Conservation (phyloP, 1,139 yeast species). For the Barnettozyma hawaiiensis region DNA sequence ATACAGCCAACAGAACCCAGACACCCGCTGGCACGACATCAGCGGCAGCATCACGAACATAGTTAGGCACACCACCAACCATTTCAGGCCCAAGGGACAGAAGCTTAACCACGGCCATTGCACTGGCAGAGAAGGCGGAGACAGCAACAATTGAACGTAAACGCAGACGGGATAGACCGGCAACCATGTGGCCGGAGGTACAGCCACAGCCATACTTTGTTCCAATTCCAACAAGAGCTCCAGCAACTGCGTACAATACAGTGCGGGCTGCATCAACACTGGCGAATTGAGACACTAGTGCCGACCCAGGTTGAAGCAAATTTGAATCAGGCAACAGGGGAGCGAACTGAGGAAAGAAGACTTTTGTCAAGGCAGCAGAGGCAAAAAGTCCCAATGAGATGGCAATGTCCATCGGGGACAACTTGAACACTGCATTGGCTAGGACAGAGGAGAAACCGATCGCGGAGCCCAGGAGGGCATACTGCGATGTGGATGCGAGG, state of each 20-base stretch:
- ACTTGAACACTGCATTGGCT: slow-evolving; percentile 27
- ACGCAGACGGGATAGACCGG: slow-evolving; percentile 40
- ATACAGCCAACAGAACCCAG: slow-evolving; percentile 7
- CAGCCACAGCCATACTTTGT: slow-evolving; percentile 43
- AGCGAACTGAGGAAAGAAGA: slow-evolving; percentile 11
- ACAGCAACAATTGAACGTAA: slow-evolving; percentile 40
- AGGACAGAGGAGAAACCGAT: slow-evolving; percentile 42
- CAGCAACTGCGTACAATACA: slow-evolving; percentile 24
- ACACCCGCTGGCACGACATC: slow-evolving; percentile 1
- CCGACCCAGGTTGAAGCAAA: not conserved
- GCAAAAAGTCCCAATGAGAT: slow-evolving; percentile 16
- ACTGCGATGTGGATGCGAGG: slow-evolving; percentile 36
- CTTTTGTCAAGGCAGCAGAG: slow-evolving; percentile 11
- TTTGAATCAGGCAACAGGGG: slow-evolving; percentile 13
- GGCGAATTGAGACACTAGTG: not conserved
- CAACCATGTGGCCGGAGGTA: slow-evolving; percentile 47
- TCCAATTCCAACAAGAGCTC: slow-evolving; percentile 40
- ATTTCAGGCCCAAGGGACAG: not conserved
- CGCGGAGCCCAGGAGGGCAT: slow-evolving; percentile 33
- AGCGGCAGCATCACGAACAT: slow-evolving; percentile 8
- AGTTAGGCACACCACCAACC: slow-evolving; percentile 20
- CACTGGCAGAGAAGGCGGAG: slow-evolving; percentile 30
- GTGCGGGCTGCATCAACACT: not conserved
- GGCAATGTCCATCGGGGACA: slow-evolving; percentile 17
- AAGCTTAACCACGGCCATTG: slow-evolving; percentile 23